A percentile compares a stretch with the other conserved stretches of the same genome.
phyloP scores from a whole-genome alignment of 495 filamentous ascomycete species.

The Annulohypoxylon bovei region DNA sequence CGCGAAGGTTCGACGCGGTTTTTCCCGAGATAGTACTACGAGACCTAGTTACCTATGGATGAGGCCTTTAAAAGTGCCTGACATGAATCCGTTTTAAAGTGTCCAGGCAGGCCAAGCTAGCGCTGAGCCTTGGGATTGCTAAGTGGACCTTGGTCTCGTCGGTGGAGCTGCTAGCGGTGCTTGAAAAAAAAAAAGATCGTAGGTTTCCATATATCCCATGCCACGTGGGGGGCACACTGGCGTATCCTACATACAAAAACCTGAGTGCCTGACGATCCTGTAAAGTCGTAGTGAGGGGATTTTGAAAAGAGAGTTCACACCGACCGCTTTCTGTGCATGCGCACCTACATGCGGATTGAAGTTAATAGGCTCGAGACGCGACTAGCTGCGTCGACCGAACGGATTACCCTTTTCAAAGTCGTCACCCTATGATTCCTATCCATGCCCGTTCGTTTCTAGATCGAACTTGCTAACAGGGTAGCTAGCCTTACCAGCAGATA shows the following conservation, averaged over 20 bases:
- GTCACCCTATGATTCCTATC: constrained; percentile 14
- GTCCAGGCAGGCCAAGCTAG: constrained; percentile 20
- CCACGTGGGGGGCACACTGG: constrained; percentile 27
- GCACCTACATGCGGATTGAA: not conserved
- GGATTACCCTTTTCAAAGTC: constrained; percentile 32
- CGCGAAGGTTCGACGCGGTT: constrained; percentile 18
- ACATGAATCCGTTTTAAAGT: constrained; percentile 20
- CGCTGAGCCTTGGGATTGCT: constrained; percentile 24
- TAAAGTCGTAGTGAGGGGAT: not conserved
- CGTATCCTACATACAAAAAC: constrained; percentile 7
- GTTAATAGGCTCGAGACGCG: not conserved
- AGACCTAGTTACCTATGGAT: not conserved
- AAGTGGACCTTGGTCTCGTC: constrained; percentile 28
- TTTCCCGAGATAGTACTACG: constrained; percentile 33
- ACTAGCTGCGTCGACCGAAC: constrained; percentile 16
- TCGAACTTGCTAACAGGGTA: constrained; percentile 4
- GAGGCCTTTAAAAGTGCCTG: constrained; percentile 17
- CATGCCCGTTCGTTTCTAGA: constrained; percentile 6
- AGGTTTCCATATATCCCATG: constrained; percentile 16
- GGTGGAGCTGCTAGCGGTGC: constrained; percentile 15
- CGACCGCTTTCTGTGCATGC: constrained; percentile 19
- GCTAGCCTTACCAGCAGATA: constrained; percentile 28
- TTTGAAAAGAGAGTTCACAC: constrained; percentile 13
- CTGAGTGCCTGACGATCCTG: constrained; percentile 8
- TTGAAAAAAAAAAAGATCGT: constrained; percentile 12